Evolutionary conservation across 768 basidiomycete genomes (phyloP), one percentile per base, ranked within the genome.

Genomic region (Chalciporus piperatus): DNA sequence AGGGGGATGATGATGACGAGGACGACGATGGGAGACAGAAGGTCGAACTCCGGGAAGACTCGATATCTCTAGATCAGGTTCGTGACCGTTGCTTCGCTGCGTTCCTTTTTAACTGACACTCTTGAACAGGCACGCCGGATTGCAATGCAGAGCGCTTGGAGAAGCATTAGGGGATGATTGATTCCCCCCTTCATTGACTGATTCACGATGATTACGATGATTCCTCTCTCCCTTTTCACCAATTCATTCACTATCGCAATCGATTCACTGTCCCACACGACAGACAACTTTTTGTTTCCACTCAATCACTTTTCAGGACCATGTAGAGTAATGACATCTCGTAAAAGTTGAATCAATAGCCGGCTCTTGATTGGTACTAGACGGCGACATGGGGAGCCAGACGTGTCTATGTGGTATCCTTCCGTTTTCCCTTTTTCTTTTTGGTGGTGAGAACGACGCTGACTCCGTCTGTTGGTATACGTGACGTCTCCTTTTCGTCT

Each of bases 61-160:
- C 86, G 27, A 98, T 99, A 67, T 87, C 90, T 12, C 76, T 97
- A 52, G 96, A 98, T 58, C 96, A 98, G 81, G 93, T 92, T 59
- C 23, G 77, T 68, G 28, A 6, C 17, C 11, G 17, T 22, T 1
- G 11, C 41, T 35, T 41, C 32, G 51, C 42, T 17, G 22, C 32
- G 11, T 10, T 43, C 38, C 11, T 32, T 47, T 19, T 30, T 20
- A 25, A 25, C 52, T 53, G 35, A 57, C 45, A 4, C 37, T 61
- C 22, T 19, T 54, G 27, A 54, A 25, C 53, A 91, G 87, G 90
- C 90, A 5, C 80, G 83, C 56, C 83, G 90, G 41, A 93, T 93
- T 57, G 83, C 90, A 16, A 80, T 93, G 83, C 91, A 92, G 68
- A 92, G 91, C 57, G 91, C 90, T 39, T 93, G 91, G 90, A 81